Percentiles rank a stretch among this genome's conserved stretches.
phyloP scores from a whole-genome alignment of 139 green algal species.

The Haematococcus lacustris region DNA sequence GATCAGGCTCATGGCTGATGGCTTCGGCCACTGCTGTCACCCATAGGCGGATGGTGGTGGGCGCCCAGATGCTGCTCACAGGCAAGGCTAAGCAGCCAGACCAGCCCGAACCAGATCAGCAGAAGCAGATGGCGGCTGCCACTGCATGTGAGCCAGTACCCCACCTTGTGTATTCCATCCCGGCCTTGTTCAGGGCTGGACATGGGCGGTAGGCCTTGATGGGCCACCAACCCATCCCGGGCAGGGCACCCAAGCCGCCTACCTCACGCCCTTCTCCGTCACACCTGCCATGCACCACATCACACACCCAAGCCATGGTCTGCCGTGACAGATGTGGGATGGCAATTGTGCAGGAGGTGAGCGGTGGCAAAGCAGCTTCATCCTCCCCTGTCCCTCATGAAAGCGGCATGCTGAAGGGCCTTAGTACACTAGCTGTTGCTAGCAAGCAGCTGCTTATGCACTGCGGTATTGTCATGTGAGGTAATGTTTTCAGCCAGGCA shows the following conservation, averaged over 20 bases:
- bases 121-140: neutral
- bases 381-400: neutral
- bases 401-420: neutral
- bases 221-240: conserved; percentile 76
- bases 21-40: no score
- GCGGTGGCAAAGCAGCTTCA: neutral
- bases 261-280: conserved; percentile 60
- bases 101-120: neutral
- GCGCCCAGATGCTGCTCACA: neutral
- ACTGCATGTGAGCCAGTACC: neutral
- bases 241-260: conserved; percentile 64
- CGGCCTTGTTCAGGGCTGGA: conserved; percentile 36
- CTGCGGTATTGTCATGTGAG: neutral
- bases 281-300: conserved; percentile 25
- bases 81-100: neutral
- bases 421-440: neutral
- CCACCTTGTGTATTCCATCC: conserved; percentile 63
- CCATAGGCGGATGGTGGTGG: no score
- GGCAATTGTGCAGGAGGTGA: neutral
- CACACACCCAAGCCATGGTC: neutral
- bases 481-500: neutral
- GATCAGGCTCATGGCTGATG: no score
- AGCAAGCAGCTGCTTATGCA: neutral
- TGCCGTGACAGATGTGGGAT: no score
- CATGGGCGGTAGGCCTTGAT: conserved; percentile 87